Evolutionary conservation across 2,329 filamentous ascomycete genomes (phyloP), one percentile per base, ranked within the genome.

Genomic region (Achaetomium macrosporum): DNA sequence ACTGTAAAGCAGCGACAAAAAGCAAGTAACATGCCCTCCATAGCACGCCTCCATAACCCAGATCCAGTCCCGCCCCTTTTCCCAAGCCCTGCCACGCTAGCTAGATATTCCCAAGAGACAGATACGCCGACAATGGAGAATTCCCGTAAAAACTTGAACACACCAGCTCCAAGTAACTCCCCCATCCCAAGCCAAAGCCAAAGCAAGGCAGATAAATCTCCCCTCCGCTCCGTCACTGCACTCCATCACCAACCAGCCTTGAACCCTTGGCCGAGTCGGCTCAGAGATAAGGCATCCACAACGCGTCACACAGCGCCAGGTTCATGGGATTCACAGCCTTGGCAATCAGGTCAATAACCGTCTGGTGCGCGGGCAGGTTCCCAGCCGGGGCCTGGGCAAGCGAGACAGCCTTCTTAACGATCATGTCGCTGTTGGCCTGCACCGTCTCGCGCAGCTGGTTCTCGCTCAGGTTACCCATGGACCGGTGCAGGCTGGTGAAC

Each of bases 231-330:
- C 33, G 2, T 19, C 44, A 5, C 19, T 35, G 19, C 30, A 19
- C 3, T 15, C 20, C 36, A 10, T 6, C 19, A 4, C 25, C 25
- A 25, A 4, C 25, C 25, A 25, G 7, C 25, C 25, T 7, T 25
- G 4, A 4, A 25, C 25, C 25, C 4, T 7, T 25, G 4, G 25
- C 25, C 25, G 25, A 25, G 4, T 43, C 17, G 17, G 15, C 41
- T 71, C 76, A 97, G 66, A 97, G 74, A 74, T 95, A 99, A 20
- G 90, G 86, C 92, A 97, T 97, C 90, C 93, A 99, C 63, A 99
- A 73, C 54, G 91, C 84, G 76, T 99, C 93, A 65, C 88, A 91
- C 70, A 88, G 82, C 42, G 87, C 85, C 70, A 99, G 70, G 68
- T 93, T 90, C 73, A 88, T 84, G 1, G 93, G 93, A 71, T 96